Conservation (phyloP, 1,284 basidiomycete species). For the Schizopora paradoxa region DNA sequence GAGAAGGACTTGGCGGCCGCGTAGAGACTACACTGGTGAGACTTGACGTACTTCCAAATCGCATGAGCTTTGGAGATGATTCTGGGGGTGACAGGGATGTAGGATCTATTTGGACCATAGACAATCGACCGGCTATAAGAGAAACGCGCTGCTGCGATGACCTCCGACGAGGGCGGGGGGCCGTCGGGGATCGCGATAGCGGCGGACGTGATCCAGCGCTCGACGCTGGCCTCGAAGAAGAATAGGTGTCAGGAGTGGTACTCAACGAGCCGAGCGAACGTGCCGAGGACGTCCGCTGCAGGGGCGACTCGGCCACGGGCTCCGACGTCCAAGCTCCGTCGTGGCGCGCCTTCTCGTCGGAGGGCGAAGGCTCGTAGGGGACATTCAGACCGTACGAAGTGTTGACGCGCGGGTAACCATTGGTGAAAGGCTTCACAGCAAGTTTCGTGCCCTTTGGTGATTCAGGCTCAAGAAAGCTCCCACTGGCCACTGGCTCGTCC, state of each 20-base stretch:
- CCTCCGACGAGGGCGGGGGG: conserved; percentile 61
- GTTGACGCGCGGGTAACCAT: neutral
- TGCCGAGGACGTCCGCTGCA: conserved; percentile 14
- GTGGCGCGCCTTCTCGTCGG: conserved; percentile 1
- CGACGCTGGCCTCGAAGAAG: conserved; percentile 30
- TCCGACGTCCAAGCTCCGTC: conserved; percentile 11
- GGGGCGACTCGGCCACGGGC: conserved; percentile 7
- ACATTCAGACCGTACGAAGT: too few species aligned
- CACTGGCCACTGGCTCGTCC: too few species aligned
- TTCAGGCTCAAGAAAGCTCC: conserved; percentile 14
- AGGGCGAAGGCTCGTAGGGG: too few species aligned
- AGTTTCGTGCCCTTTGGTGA: conserved; percentile 7
- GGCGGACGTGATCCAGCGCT: conserved; percentile 30
- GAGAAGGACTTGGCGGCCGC: conserved; percentile 53
- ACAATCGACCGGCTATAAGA: conserved; percentile 72
- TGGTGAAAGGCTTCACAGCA: neutral
- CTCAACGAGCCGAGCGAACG: conserved; percentile 11
- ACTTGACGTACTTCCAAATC: conserved; percentile 56
- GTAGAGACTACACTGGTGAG: conserved; percentile 53
- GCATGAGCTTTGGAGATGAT: conserved; percentile 55
- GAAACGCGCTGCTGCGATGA: conserved; percentile 80
- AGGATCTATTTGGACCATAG: conserved; percentile 65
- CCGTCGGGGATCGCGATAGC: conserved; percentile 35
- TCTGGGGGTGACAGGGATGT: too few species aligned
- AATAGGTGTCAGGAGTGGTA: conserved; percentile 26